Base-by-base conservation (phyloP, 2,329 filamentous ascomycete genomes). In the Geosmithia putterillii region DNA sequence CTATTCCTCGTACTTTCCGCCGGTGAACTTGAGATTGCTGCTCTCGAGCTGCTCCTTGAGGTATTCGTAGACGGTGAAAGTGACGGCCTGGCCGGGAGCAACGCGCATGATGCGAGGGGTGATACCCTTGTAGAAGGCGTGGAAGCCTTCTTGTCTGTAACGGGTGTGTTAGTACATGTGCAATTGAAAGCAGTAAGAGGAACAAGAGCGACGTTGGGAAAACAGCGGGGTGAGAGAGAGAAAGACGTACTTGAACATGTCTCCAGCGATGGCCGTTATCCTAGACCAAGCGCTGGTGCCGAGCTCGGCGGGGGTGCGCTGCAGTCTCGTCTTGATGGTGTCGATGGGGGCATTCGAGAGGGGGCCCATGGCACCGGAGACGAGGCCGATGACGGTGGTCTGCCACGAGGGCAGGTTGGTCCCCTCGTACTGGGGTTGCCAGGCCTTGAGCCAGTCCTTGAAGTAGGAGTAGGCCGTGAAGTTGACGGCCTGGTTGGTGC, bases 71-170 rank as follows among this genome's bases (percentile, higher is more conserved):
- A 89, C 83, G 35, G 78, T 82, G 47, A 82, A 82, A 3, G 79
- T 82, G 44, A 82, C 79, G 46, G 79, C 92, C 70, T 98, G 92
- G 40, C 92, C 92, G 7, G 92, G 92, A 21, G 92, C 92, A 43
- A 98, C 92, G 57, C 92, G 80, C 88, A 96, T 96, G 53, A 98
- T 85, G 54, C 92, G 79, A 7, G 92, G 92, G 40, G 92, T 98
- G 65, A 98, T 98, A 55, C 92, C 92, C 75, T 96, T 96, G 73
- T 95, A 98, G 67, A 98, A 98, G 40, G 92, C 92, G 55, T 87
- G 81, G 52, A 90, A 72, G 32, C 92, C 92, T 67, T 98, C 92
- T 68, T 94, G 86, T 57, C 83, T 86, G 59, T 64, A n/a, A n/a
- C n/a, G n/a, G 35, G 18, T 23, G 22, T 36, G 22, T 40, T 40